Base-by-base conservation (phyloP, 495 filamentous ascomycete species). In the Letharia lupina region DNA sequence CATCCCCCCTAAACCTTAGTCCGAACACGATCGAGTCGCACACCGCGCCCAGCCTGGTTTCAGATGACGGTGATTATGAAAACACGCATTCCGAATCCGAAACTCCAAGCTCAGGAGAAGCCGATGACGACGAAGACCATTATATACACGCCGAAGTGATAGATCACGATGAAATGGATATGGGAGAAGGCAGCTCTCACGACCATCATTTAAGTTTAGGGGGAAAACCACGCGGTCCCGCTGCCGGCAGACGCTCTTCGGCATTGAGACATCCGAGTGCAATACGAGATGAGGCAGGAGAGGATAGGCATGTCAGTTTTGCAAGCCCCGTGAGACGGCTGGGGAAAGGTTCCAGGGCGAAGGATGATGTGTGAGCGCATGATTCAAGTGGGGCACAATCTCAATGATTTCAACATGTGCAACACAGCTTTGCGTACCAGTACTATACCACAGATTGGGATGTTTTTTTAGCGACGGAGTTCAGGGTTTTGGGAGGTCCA, bases 11-110 rank as follows among this genome's bases (percentile, higher is more conserved):
- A 15, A 88, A 91, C 61, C 77, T 94, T 45, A 93, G 89, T 70
- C 91, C 92, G 11, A 84, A 91, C 68, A 91, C 91, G 9, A 78
- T 88, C 41, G 84, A 90, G 44, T 90, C 89, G 70, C 92, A 93
- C 73, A 81, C 82, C 52, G 89, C 89, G 15, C 92, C 92, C 16
- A 93, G 90, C 52, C 78, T 96, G 63, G 90, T 96, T 68, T 93
- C 89, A 76, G 92, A 96, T 74, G 88, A 93, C 72, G 89, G 86
- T 63, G 89, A 91, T 70, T 87, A 86, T 66, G 84, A 86, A 61
- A 83, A 80, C 60, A 81, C 76, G 12, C 79, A 78, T 6, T 82
- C 78, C 10, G 81, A 80, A 50, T 82, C 79, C 1, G 81, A 83
- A 42, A 79, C 77, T 23, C 74, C 77, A 12, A 77, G 74, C 31